Percentiles rank a stretch among this genome's conserved stretches.
Conservation (phyloP, 2,329 filamentous ascomycete species). For the Orbilia javanica region DNA sequence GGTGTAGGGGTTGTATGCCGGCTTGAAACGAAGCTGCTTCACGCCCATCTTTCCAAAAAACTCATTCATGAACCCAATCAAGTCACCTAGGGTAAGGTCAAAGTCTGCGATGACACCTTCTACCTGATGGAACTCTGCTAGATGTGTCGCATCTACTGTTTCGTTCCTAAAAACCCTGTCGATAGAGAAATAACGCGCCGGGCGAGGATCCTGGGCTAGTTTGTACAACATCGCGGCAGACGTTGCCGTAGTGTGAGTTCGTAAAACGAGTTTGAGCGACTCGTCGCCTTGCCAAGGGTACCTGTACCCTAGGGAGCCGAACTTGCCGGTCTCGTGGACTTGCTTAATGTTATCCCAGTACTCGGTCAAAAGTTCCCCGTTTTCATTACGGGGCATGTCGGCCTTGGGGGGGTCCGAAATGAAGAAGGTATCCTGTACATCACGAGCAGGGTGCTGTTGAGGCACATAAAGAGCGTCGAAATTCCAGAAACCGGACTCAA, state of each 20-base stretch:
- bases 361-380: constrained; percentile 77
- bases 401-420: constrained; percentile 87
- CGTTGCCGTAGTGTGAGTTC: constrained; percentile 95
- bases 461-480: constrained; percentile 97
- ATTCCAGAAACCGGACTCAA: constrained; percentile 99
- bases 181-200: constrained; percentile 97
- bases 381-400: constrained; percentile 74
- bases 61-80: constrained; percentile 93
- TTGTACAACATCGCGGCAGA: constrained; percentile 92
- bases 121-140: constrained; percentile 98
- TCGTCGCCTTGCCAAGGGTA: constrained; percentile 94
- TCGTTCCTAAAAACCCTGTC: constrained; percentile 99
- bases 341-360: constrained; percentile 90
- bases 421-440: constrained; percentile 98
- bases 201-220: constrained; percentile 83
- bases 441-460: constrained; percentile 96
- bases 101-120: constrained; percentile 99
- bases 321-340: constrained; percentile 91
- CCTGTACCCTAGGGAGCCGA: constrained; percentile 93
- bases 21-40: constrained; percentile 88
- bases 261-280: constrained; percentile 85
- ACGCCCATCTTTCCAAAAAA: constrained; percentile 99
- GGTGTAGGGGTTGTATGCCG: constrained; percentile 94
- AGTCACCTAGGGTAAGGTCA: constrained; percentile 86
- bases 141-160: constrained; percentile 93